Evolutionary conservation across 805 yeast species (phyloP).

Genomic region (Pichia deserticola): DNA sequence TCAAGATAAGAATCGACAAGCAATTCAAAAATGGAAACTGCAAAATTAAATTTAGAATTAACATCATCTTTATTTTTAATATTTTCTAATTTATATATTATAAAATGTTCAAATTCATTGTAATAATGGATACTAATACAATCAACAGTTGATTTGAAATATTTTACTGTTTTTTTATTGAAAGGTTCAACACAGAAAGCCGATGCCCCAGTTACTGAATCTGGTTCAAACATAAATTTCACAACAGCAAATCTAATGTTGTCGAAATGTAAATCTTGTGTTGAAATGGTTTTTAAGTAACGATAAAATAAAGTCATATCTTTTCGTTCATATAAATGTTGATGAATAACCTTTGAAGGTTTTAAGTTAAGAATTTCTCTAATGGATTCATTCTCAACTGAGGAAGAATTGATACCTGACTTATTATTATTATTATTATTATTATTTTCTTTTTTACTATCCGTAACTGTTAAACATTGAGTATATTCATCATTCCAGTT

Average conservation of each 20-base stretch:
- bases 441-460: slow-evolving; percentile 1
- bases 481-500: slow-evolving; percentile 19
- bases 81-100: background rate
- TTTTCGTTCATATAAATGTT: slow-evolving; percentile 11
- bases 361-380: slow-evolving; percentile 24
- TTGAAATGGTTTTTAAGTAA: slow-evolving; percentile 15
- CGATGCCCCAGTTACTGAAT: background rate
- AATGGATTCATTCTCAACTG: slow-evolving; percentile 19
- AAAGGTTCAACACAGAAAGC: background rate
- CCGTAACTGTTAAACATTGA: slow-evolving; percentile 18
- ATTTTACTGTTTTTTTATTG: slow-evolving; percentile 12
- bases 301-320: slow-evolving; percentile 15
- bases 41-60: slow-evolving; percentile 11
- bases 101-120: slow-evolving; percentile 11
- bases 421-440: too few species aligned
- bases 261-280: slow-evolving; percentile 18
- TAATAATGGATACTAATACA: slow-evolving; percentile 21
- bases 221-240: slow-evolving; percentile 16
- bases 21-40: slow-evolving; percentile 37
- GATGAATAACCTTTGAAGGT: slow-evolving; percentile 7
- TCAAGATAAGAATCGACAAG: slow-evolving; percentile 36
- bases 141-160: slow-evolving; percentile 20
- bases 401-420: background rate
- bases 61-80: background rate
- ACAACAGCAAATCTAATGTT: slow-evolving; percentile 24